Evolutionary conservation across 75 land plant genomes (phyloP), one percentile per base, ranked within the genome.

Genomic region (Cryptomeria japonica): DNA sequence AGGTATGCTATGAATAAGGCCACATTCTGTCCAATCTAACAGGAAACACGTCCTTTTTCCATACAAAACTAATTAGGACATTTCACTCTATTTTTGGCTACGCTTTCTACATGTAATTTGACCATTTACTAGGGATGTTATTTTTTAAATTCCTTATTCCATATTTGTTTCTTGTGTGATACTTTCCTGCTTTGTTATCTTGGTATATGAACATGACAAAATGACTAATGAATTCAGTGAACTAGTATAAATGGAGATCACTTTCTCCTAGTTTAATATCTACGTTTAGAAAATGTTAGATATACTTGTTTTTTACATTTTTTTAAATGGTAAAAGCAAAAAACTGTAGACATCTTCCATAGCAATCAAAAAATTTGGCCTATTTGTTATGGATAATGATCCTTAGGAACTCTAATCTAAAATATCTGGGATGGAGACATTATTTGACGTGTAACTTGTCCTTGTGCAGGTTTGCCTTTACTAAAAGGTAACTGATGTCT

Each of bases 401-500:
- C 84, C 84, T 42, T 44, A 42, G 84, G n/a, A 80, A 78, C 14
- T 80, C 49, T 80, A 41, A 22, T 80, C 44, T 80, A 80, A 44
- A 73, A 10, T 73, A 11, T 32, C 34, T 73, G 15, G 34, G 37
- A 70, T 73, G 84, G 13, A 73, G 11, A 44, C 84, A 42, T 10
- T 9, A 19, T 25, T 80, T 42, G 22, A 80, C 47, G 28, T 44
- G 47, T 80, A 44, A 80, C 32, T 80, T 80, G 84, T 80, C 47
- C 84, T 80, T 80, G 47, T 80, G 84, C 84, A 80, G 84, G 84
- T 80, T 80, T 44, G 31, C 22, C 47, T 25, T 80, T 82, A 42
- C 84, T 82, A 82, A 82, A 82, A 38, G 84, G 49, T 82, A 82
- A 82, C 46, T 82, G 84, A 82, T 82, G 49, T 82, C 46, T 42